phyloP scores from a whole-genome alignment of 306 rosid genomes.

The Astragalus membranaceus region DNA sequence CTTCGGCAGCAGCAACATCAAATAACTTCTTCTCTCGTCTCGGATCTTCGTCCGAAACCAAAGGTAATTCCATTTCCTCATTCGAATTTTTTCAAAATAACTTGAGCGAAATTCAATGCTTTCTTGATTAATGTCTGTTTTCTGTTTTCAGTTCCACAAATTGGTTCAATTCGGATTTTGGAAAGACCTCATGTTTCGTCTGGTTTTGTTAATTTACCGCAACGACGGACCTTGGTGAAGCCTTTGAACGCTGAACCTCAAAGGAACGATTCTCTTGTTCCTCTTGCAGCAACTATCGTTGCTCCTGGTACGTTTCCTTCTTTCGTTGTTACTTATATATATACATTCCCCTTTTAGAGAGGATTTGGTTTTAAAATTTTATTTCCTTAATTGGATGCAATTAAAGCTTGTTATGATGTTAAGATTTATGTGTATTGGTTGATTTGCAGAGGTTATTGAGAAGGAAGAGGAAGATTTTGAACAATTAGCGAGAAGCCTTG shows the following conservation, averaged over 20 bases:
- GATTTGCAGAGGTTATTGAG: slow-evolving; percentile 54
- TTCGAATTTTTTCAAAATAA: neutral
- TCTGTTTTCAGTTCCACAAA: slow-evolving; percentile 43
- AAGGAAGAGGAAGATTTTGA: slow-evolving; percentile 50
- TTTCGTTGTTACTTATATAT: neutral
- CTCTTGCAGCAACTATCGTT: slow-evolving; percentile 52
- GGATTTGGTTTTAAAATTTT: neutral
- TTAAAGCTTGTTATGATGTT: neutral
- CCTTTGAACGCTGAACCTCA: slow-evolving; percentile 43
- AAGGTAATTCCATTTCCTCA: slow-evolving; percentile 29
- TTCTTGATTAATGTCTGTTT: neutral
- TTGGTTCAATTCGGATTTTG: slow-evolving; percentile 34
- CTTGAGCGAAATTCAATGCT: neutral
- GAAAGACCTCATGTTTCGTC: slow-evolving; percentile 28
- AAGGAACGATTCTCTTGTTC: slow-evolving; percentile 48
- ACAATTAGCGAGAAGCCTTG: slow-evolving; percentile 57
- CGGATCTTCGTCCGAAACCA: slow-evolving; percentile 39
- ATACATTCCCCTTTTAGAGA: neutral
- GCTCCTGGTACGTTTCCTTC: slow-evolving; percentile 41
- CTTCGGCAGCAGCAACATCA: slow-evolving; percentile 47
- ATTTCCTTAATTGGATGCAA: neutral
- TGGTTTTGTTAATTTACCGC: slow-evolving; percentile 26
- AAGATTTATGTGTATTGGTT: neutral
- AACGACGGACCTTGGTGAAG: slow-evolving; percentile 34
- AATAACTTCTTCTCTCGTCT: slow-evolving; percentile 35